Evolutionary conservation across 2,329 filamentous ascomycete genomes (phyloP), one percentile per base, ranked within the genome.

Genomic region (Diaporthe australafricana): DNA sequence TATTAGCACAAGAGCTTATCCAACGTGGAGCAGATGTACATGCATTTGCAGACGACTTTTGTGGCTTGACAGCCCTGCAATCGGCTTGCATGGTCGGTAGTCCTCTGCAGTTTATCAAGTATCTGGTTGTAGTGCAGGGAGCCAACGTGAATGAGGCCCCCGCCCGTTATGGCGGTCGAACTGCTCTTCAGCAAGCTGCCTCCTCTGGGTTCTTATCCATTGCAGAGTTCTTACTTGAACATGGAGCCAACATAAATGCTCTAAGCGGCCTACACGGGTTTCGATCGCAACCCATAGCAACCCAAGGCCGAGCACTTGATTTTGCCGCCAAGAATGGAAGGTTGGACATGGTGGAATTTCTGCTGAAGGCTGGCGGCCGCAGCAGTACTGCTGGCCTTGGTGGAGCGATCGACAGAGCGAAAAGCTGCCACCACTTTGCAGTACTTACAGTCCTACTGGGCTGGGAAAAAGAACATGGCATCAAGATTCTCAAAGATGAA

Each of bases 71-170:
- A 4, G 56, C 56, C 25, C 30, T 62, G 17, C 25, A 62, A 16
- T 9, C 11, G 1, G 56, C 56, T n/a, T 62, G 56, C 11, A 2
- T 0, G 2, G 4, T 2, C 0, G 1, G 17, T 1, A 7, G 9
- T 5, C 45, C 56, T 4, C 2, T 47, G 0, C 8, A 16, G 2
- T 47, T 62, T 1, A 14, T 47, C 25, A 16, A 32, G 17, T 32
- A 22, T 8, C 9, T 62, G 17, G 11, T 62, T 9, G 20, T 1
- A 32, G 25, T n/a, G 25, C 25, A 30, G 0, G 9, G 9, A 2
- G 56, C 25, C 2, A 14, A 62, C 17, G 25, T 32, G 1, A 47
- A 62, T n/a, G 56, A 62, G 38, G 2, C 16, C 4, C 25, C 56
- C 9, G 9, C 16, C 9, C 8, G 4, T 30, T 2, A 9, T 3